phyloP scores from a whole-genome alignment of 1,284 basidiomycete species.

The Fomitopsis pinicola region DNA sequence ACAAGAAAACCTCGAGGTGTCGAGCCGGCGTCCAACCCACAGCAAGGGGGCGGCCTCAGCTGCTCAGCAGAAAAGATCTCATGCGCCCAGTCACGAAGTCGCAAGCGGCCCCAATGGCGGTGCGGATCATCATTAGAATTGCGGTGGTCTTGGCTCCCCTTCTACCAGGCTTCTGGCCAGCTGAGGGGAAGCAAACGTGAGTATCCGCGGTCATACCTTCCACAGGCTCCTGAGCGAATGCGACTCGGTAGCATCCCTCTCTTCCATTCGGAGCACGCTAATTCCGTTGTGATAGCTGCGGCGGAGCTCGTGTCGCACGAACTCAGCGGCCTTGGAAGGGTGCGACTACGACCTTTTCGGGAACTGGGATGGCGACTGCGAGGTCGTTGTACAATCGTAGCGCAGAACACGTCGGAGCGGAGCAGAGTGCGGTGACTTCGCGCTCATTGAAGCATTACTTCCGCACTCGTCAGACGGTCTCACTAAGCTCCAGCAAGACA shows the following conservation, averaged over 20 bases:
- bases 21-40: no score
- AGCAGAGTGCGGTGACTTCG: no score
- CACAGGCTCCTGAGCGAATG: not conserved
- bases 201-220: not conserved
- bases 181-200: not conserved
- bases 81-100: no score
- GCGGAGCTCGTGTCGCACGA: not conserved
- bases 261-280: not conserved
- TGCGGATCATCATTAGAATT: not conserved
- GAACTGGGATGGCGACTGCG: not conserved
- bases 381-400: not conserved
- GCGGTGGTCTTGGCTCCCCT: not conserved
- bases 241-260: not conserved
- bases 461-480: no score
- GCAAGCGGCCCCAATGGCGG: no score
- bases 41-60: no score
- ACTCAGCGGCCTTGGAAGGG: not conserved
- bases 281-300: not conserved
- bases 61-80: not conserved
- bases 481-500: no score
- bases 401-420: no score
- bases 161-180: not conserved
- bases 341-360: not conserved
- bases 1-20: no score
- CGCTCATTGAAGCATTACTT: no score